Conservation (phyloP, 2,329 filamentous ascomycete species). For the Sodiomyces alkalinus region DNA sequence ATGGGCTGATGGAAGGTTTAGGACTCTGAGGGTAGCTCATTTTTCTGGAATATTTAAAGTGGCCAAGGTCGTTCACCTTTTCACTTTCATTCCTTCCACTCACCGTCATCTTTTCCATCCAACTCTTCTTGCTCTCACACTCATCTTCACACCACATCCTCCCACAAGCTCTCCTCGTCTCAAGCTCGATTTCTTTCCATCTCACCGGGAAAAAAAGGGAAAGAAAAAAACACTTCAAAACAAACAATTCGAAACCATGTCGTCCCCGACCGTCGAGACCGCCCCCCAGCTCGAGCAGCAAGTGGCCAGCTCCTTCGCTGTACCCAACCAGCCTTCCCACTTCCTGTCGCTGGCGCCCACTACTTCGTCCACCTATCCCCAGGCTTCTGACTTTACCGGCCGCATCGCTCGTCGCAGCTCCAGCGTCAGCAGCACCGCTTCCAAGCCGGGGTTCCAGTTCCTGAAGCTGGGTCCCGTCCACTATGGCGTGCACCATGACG, state of each 20-base stretch:
- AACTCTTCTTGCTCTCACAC: background rate
- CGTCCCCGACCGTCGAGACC: slow-evolving; percentile 1
- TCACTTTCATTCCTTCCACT: background rate
- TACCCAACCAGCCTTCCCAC: slow-evolving; percentile 4
- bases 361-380: slow-evolving; percentile 40
- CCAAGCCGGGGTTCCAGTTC: slow-evolving; percentile 28
- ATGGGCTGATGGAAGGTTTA: too few species aligned
- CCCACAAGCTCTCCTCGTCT: background rate
- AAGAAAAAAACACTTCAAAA: slow-evolving; percentile 1
- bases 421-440: slow-evolving; percentile 33
- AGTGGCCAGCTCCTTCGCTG: background rate
- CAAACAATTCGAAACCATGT: slow-evolving; percentile 4
- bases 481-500: slow-evolving; percentile 43
- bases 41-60: background rate
- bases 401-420: slow-evolving; percentile 31
- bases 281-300: slow-evolving; percentile 1
- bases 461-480: slow-evolving; percentile 51
- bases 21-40: background rate
- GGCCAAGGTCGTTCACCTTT: background rate
- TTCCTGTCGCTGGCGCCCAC: slow-evolving; percentile 46
- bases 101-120: slow-evolving; percentile 5
- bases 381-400: slow-evolving; percentile 19
- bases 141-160: background rate
- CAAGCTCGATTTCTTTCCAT: background rate
- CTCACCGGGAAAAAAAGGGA: too few species aligned